Conservation (phyloP, 208 protist genomes). For the Wallacemonas collosoma region DNA sequence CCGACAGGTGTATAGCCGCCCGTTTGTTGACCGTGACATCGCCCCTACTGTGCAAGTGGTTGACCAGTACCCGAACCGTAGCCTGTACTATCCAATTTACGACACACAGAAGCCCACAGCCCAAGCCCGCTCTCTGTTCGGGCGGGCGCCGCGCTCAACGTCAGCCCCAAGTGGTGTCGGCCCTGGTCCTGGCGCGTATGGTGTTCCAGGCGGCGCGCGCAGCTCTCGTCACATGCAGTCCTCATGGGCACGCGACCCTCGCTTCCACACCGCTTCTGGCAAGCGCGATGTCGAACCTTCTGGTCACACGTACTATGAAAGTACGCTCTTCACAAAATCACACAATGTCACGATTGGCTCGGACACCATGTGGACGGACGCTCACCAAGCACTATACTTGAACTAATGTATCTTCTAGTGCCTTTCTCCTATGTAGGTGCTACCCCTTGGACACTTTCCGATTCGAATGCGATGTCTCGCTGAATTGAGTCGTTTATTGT, state of each 20-base stretch:
- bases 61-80: constrained; percentile 16
- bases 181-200: constrained; percentile 63
- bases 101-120: constrained; percentile 70
- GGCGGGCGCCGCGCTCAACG: constrained; percentile 15
- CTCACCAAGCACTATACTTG: neutral
- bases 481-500: too few relatives aligned
- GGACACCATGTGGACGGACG: constrained; percentile 50
- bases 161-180: constrained; percentile 5
- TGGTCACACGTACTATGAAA: constrained; percentile 66
- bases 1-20: constrained; percentile 18
- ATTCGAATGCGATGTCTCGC: too few relatives aligned
- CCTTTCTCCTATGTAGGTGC: neutral
- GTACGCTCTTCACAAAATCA: constrained; percentile 80
- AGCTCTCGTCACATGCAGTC: constrained; percentile 27
- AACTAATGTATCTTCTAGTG: constrained; percentile 17
- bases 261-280: constrained; percentile 34
- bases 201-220: constrained; percentile 15
- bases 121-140: constrained; percentile 51
- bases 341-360: constrained; percentile 81
- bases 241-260: constrained; percentile 66
- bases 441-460: neutral
- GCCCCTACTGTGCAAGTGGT: neutral
- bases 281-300: constrained; percentile 37
- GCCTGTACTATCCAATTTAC: constrained; percentile 67
- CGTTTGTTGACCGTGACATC: constrained; percentile 37